Evolutionary conservation across 2,329 filamentous ascomycete species (phyloP).

Genomic region (Amesomyces nigricolor): DNA sequence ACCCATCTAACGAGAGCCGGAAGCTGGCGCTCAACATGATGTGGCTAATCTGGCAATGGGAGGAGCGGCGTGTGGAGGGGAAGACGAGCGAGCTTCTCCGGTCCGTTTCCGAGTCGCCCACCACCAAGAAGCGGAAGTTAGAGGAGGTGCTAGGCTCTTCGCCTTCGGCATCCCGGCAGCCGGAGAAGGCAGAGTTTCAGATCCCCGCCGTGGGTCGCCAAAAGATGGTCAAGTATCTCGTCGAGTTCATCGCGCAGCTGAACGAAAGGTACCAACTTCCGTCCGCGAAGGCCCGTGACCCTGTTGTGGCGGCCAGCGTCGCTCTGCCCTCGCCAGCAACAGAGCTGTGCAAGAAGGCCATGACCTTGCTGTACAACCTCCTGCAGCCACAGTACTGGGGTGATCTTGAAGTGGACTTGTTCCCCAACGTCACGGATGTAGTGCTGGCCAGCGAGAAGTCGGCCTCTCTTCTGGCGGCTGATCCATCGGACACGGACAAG

Average conservation of each 20-base stretch:
- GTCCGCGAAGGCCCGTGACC: slow-evolving; percentile 60
- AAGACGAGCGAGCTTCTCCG: slow-evolving; percentile 36
- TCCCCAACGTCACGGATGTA: slow-evolving; percentile 82
- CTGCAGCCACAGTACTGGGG: slow-evolving; percentile 86
- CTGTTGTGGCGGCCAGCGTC: slow-evolving; percentile 38
- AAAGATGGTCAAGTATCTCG: slow-evolving; percentile 88
- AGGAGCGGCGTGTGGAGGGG: slow-evolving; percentile 71
- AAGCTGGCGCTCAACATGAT: slow-evolving; percentile 88
- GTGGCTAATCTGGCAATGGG: slow-evolving; percentile 87
- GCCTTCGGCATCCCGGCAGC: slow-evolving; percentile 46
- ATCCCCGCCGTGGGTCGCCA: slow-evolving; percentile 63
- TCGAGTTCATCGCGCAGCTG: slow-evolving; percentile 88
- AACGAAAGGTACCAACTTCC: slow-evolving; percentile 78
- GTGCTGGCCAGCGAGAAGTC: slow-evolving; percentile 80
- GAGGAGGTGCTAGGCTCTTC: slow-evolving; percentile 52
- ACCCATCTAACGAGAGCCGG: slow-evolving; percentile 84
- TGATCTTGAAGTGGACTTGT: slow-evolving; percentile 85
- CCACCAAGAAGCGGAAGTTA: slow-evolving; percentile 68
- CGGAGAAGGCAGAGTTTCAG: slow-evolving; percentile 59
- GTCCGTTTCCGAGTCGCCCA: slow-evolving; percentile 62
- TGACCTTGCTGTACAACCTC: slow-evolving; percentile 75
- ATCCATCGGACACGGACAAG: slow-evolving; percentile 61
- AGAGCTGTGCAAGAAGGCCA: slow-evolving; percentile 80
- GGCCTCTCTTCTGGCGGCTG: slow-evolving; percentile 50
- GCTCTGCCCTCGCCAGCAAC: slow-evolving; percentile 51